Conservation (phyloP, 768 basidiomycete genomes). For the Amanita inopinata region DNA sequence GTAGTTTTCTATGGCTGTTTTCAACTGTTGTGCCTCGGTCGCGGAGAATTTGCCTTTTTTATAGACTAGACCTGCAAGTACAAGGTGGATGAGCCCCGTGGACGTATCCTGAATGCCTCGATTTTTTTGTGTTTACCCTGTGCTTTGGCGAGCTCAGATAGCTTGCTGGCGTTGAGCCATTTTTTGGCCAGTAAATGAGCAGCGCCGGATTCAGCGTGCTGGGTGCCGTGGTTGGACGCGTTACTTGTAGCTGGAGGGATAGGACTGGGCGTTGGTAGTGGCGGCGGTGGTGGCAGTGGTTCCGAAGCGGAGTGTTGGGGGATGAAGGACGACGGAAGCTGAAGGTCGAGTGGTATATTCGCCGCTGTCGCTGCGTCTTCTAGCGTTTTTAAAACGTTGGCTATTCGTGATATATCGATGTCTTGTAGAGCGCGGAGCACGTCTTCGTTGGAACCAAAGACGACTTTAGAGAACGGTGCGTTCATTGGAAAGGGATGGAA, state of each 20-base stretch:
- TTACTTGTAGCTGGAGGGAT: too few relatives aligned
- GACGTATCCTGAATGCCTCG: neutral
- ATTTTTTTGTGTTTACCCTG: conserved; percentile 40
- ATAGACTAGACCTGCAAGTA: conserved; percentile 71
- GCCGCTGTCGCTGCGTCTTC: conserved; percentile 46
- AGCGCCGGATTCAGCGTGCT: conserved; percentile 42
- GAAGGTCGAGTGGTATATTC: conserved; percentile 24
- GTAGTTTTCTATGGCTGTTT: conserved; percentile 54
- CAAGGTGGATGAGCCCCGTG: too few relatives aligned
- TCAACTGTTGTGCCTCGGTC: conserved; percentile 61
- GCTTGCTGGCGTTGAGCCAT: conserved; percentile 64
- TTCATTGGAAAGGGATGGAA: too few relatives aligned
- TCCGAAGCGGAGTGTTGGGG: conserved; percentile 16
- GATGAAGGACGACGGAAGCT: conserved; percentile 12
- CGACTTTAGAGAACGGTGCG: conserved; percentile 26
- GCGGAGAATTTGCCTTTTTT: conserved; percentile 85
- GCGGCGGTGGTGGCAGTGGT: conserved; percentile 26
- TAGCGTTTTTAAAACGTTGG: conserved; percentile 53
- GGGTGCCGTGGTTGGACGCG: conserved; percentile 20
- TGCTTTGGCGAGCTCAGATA: conserved; percentile 56
- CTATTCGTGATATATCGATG: conserved; percentile 63
- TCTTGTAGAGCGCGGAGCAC: conserved; percentile 65
- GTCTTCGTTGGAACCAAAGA: conserved; percentile 57
- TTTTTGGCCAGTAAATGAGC: conserved; percentile 65
- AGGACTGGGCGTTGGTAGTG: conserved; percentile 34